Evolutionary conservation across 1,139 yeast species (phyloP), one percentile per base, ranked within the genome.

Genomic region (Scheffersomyces cryptocercus): DNA sequence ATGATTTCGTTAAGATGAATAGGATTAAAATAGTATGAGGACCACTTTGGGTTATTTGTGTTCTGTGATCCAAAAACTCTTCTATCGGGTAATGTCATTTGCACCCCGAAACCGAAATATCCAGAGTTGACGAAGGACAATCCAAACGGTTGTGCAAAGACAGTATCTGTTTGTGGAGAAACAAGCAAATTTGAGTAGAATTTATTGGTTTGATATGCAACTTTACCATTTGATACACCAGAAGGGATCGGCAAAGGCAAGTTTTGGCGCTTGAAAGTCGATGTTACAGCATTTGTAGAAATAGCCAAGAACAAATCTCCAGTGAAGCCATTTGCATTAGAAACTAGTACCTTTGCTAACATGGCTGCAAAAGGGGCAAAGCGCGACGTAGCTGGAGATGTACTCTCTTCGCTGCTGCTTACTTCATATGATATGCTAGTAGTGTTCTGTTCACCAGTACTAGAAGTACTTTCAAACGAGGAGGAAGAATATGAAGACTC

Each of bases 91-190:
- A 37, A 39, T 14, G 41, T 40, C 33, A 35, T 41, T 37, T 37
- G 46, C 24, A 43, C 40, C n/a, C 38, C 48, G 15, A 43, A 38
- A 3, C 47, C 47, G 24, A 38, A 44, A 31, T 40, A 34, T 26
- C 29, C 30, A 31, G 55, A 48, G 4, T 77, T 70, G 35, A 71
- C 65, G 45, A 46, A 52, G 48, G 45, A 54, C 53, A 46, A 36
- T 14, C 48, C 35, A 31, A 51, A 39, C 8, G 48, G 39, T 29
- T 48, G 46, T 6, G 58, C 47, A 6, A 45, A 43, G 36, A 47
- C 42, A 34, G 53, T 48, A 20, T 48, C 41, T 30, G 50, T 42
- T 10, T 37, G 39, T 14, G 34, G 8, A 37, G 24, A 26, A 13
- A 37, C 35, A 14, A 37, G 20, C 26, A 37, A 29, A 12, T 37